Evolutionary conservation across 805 yeast genomes (phyloP).

Genomic region (Cyberlindnera mississippiensis): DNA sequence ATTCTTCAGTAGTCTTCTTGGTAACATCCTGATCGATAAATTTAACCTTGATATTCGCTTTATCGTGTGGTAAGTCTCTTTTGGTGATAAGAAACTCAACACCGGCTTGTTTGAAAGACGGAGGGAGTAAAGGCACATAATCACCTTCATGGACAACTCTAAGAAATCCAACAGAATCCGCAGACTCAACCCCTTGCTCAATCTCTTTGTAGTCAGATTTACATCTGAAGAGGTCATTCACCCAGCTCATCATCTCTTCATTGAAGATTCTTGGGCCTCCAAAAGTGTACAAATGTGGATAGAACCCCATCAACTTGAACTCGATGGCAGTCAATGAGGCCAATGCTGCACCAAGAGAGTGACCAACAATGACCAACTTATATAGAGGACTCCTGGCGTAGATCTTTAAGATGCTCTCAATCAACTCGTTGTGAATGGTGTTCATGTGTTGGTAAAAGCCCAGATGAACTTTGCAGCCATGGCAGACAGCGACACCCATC

Average conservation of each 20-base stretch:
- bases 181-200: constrained; percentile 12
- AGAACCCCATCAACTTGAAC: constrained; percentile 47
- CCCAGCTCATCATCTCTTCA: constrained; percentile 44
- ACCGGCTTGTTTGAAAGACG: constrained; percentile 34
- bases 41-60: too few species aligned
- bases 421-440: constrained; percentile 34
- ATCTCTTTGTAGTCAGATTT: constrained; percentile 25
- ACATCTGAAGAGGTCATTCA: constrained; percentile 47
- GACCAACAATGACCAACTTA: constrained; percentile 57
- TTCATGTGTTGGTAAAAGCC: constrained; percentile 55
- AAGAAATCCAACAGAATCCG: constrained; percentile 36
- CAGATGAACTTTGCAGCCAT: constrained; percentile 54
- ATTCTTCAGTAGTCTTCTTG: not conserved
- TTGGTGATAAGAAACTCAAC: constrained; percentile 31
- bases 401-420: constrained; percentile 31
- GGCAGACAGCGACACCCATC: constrained; percentile 32
- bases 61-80: constrained; percentile 39
- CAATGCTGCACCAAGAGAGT: constrained; percentile 74
- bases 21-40: not conserved
- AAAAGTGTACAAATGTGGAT: constrained; percentile 52
- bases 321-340: constrained; percentile 64
- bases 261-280: constrained; percentile 72
- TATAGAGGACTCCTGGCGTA: constrained; percentile 42
- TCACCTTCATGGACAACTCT: constrained; percentile 59
- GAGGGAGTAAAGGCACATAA: constrained; percentile 57